Base-by-base conservation (phyloP, 106 monocot species). In the Apostasia ramifera region DNA sequence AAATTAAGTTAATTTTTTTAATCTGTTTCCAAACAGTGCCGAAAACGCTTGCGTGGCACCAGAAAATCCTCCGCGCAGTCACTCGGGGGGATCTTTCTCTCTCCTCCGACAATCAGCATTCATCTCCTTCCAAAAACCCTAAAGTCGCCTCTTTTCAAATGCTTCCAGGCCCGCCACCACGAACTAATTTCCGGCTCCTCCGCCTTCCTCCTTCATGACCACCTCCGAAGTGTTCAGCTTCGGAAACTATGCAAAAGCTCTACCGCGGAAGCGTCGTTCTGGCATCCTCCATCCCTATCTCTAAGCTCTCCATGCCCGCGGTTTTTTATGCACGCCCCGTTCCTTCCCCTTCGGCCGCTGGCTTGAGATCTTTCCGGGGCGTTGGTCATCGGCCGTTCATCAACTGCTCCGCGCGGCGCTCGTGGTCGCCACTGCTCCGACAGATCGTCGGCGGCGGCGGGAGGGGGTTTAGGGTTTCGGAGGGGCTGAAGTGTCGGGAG, bases 201-300 rank as follows among this genome's bases (percentile, higher is more conserved):
- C n/a, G 3, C 38, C 40, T 2, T 37, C 44, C 63, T 42, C 2
- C 55, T 46, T 74, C 66, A 15, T 67, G 45, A 66, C 11, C 49
- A 75, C 43, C 59, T 43, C 59, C 10, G 45, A 6, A 3, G 2
- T 2, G 5, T 8, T 1, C 62, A 52, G 14, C 52, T n/a, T 39
- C 3, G 46, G 14, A 41, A 68, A 68, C 71, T 14, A 81, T 81
- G 81, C 81, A 76, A 61, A 81, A 72, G 76, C 68, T 81, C 76
- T 76, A 59, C 62, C 71, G 76, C 53, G 67, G 66, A 47, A 47
- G 44, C 80, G 44, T 15, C 13, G 44, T 37, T 40, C 1, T n/a
- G 8, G 3, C 10, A 11, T 62, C 62, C 62, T 40, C 38, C 6
- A 6, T 1, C 44, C 62, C 2, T 56, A 3, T 8, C 44, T 40